Evolutionary conservation across 1,284 basidiomycete species (phyloP).

Genomic region (Irpex sp.): DNA sequence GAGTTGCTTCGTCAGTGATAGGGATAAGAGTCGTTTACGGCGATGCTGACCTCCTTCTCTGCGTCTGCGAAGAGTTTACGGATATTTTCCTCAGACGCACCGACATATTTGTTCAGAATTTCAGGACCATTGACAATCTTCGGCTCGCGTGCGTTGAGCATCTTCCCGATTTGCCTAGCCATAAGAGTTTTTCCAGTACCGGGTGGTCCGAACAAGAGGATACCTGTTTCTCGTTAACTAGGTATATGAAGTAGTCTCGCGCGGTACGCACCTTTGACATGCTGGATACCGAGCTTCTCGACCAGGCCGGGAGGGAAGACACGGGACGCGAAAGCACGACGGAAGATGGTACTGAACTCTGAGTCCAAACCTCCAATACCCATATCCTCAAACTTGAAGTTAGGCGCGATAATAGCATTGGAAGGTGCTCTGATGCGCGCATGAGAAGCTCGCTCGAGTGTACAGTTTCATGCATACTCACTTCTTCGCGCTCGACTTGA

Average conservation of each 20-base stretch:
- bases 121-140: constrained; percentile 99
- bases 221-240: constrained; percentile 47
- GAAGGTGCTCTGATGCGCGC: constrained; percentile 64
- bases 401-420: constrained; percentile 95
- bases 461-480: constrained; percentile 30
- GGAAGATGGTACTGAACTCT: constrained; percentile 97
- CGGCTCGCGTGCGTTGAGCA: constrained; percentile 97
- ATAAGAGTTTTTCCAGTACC: constrained; percentile 99
- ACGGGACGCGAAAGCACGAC: constrained; percentile 96
- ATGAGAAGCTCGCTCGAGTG: not conserved
- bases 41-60: constrained; percentile 80
- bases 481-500: constrained; percentile 93
- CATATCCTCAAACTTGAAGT: constrained; percentile 99
- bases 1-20: not conserved
- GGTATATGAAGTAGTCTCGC: not conserved
- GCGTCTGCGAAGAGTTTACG: constrained; percentile 97
- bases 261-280: constrained; percentile 81
- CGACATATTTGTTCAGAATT: constrained; percentile 96
- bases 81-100: constrained; percentile 98
- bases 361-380: constrained; percentile 97
- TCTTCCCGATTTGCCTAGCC: constrained; percentile 98
- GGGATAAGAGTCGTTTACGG: not conserved
- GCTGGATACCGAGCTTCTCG: constrained; percentile 97
- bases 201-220: constrained; percentile 93
- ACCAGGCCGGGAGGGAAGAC: constrained; percentile 97